Percentiles rank a stretch among this genome's conserved stretches.
These are phyloP conservation scores for Basidioascus undulatus DNA, from an alignment of 768 basidiomycete genomes.

Conservation along the genomic window DNA sequence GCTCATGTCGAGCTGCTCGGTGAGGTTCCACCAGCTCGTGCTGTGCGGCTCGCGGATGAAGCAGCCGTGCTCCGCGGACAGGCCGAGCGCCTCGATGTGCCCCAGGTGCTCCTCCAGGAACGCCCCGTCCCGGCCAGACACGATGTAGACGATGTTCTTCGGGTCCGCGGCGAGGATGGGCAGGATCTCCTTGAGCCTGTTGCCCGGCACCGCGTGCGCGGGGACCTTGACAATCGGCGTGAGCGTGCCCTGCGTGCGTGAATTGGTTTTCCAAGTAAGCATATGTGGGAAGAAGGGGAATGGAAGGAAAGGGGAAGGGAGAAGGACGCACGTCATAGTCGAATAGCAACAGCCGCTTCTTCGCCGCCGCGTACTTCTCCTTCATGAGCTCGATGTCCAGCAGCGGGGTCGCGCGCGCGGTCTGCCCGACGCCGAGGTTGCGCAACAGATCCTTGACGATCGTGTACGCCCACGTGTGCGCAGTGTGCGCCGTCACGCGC, in stretches of 20 bases:
- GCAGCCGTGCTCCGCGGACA: slow-evolving; percentile 88
- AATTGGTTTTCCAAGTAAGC: background rate
- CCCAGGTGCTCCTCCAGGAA: slow-evolving; percentile 86
- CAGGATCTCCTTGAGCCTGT: slow-evolving; percentile 48
- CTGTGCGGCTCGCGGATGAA: slow-evolving; percentile 56
- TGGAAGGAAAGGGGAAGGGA: background rate
- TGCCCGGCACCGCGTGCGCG: slow-evolving; percentile 58
- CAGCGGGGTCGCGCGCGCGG: slow-evolving; percentile 62
- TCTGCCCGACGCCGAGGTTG: slow-evolving; percentile 51
- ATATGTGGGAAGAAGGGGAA: no score
- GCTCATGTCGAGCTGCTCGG: slow-evolving; percentile 78
- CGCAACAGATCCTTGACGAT: slow-evolving; percentile 69
- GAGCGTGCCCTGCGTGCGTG: slow-evolving; percentile 74
- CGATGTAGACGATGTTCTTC: slow-evolving; percentile 81
- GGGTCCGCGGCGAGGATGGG: slow-evolving; percentile 49
- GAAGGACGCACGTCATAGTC: slow-evolving; percentile 63
- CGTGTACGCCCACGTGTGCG: slow-evolving; percentile 80
- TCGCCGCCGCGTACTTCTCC: slow-evolving; percentile 36
- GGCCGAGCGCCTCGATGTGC: slow-evolving; percentile 53
- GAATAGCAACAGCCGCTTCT: slow-evolving; percentile 72
- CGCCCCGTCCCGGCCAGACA: slow-evolving; percentile 77
- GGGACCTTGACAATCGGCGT: slow-evolving; percentile 91
- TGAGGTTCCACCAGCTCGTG: slow-evolving; percentile 60
- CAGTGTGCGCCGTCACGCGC: slow-evolving; percentile 74
- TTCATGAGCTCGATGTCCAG: slow-evolving; percentile 40